phyloP scores from a whole-genome alignment of 345 rosid species.

The Brassica carinata region DNA sequence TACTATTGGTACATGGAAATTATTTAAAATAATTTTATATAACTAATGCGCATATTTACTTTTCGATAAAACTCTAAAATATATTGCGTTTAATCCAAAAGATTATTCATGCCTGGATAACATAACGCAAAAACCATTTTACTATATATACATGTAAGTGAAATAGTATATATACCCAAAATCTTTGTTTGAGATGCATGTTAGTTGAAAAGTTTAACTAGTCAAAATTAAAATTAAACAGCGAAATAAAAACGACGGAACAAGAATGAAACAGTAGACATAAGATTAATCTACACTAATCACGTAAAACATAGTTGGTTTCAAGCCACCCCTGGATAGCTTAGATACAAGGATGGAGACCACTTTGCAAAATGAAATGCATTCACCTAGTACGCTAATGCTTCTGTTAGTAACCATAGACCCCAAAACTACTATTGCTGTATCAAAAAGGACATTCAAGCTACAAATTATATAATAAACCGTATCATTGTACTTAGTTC shows the following conservation, averaged over 20 bases:
- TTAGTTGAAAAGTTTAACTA: not conserved
- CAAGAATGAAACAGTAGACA: not conserved
- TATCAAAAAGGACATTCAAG: not conserved
- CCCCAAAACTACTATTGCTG: not conserved
- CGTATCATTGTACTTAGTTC: not conserved
- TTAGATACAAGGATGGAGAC: not conserved
- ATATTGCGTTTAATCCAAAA: not conserved
- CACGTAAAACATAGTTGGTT: not conserved
- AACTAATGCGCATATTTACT: not conserved
- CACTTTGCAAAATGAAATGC: not conserved
- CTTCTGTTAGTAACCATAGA: not conserved
- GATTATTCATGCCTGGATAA: not conserved
- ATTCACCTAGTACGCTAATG: not conserved
- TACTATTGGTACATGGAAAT: not conserved
- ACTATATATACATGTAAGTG: not conserved
- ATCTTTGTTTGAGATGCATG: not conserved
- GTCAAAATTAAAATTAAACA: not conserved
- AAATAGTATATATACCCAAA: not conserved
- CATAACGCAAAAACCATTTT: not conserved
- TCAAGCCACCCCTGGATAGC: not conserved
- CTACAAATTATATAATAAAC: not conserved
- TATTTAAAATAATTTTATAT: not conserved
- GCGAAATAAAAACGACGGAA: not conserved
- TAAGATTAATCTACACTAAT: not conserved
- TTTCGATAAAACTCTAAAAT: not conserved